Base-by-base conservation (phyloP, 2,329 filamentous ascomycete genomes). In the Cordyceps cateniannulata region DNA sequence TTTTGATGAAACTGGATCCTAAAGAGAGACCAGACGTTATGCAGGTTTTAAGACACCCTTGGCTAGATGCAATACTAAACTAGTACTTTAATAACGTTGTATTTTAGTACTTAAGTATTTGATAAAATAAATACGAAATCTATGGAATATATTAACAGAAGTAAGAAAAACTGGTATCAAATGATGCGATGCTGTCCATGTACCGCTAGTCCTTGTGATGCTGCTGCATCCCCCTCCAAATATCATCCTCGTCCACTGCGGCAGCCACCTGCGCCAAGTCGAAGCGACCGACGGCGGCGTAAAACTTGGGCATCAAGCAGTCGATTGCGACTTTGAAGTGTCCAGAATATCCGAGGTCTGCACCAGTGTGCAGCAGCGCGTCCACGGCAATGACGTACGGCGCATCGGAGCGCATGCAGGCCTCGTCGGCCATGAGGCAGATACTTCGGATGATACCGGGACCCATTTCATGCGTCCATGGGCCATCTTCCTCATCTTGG, bases 1-100 rank as follows among this genome's bases (percentile, higher is more conserved):
- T 48, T 2, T 18, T 66, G 16, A 66, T 66, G 65, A 65, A 56
- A 42, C 59, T 66, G 9, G 55, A 63, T 32, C 65, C 65, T 12
- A 35, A 49, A 3, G 53, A 66, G n/a, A 60, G 65, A 8, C 61
- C 59, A 1, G 24, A 48, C n/a, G 4, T 7, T 3, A 8, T 18
- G 18, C 12, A 42, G 6, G n/a, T 42, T 16, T n/a, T 42, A 4
- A 42, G 38, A 42, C 38, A 42, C 38, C 38, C 38, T 16, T 42
- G 38, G 38, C 38, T 42, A 2, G 38, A 42, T 16, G 38, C 38
- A 42, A 5, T 42, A 8, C 38, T 12, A 42, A 8, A 42, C n/a
- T 18, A 42, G 38, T 8, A n/a, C 2, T n/a, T 6, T 40, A n/a
- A 40, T n/a, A n/a, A n/a, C n/a, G n/a, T n/a, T n/a, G n/a, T n/a